These are phyloP conservation scores for Babesia divergens DNA, from an alignment of 169 alveolate species.

Conservation along the genomic window DNA sequence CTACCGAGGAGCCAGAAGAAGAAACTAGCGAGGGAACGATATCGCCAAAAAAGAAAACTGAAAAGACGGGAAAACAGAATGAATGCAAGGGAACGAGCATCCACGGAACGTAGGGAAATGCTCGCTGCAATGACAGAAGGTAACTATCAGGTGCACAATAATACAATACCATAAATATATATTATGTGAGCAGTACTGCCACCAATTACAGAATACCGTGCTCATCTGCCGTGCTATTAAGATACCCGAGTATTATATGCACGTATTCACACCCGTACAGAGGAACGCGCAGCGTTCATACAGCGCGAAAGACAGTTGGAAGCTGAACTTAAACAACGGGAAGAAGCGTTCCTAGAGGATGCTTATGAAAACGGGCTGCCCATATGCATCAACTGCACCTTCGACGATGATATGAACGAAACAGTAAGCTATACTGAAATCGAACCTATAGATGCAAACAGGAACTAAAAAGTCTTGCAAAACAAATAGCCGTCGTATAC, in stretches of 20 bases:
- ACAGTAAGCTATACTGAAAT: background rate
- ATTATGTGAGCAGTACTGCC: background rate
- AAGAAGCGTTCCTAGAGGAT: conserved; percentile 10
- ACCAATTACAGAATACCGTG: background rate
- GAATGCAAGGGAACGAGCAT: background rate
- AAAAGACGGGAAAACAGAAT: conserved; percentile 30
- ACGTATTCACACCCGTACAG: conserved; percentile 4
- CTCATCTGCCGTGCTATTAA: background rate
- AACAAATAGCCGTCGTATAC: conserved; percentile 44
- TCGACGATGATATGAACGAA: conserved; percentile 35
- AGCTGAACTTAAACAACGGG: background rate
- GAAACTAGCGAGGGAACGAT: conserved; percentile 4
- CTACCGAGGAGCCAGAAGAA: conserved; percentile 60
- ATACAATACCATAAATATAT: too few species aligned
- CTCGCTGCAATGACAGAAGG: conserved; percentile 44
- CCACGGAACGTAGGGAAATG: conserved; percentile 11
- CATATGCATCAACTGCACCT: conserved; percentile 58
- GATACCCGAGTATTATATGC: background rate
- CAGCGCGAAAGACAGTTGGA: background rate
- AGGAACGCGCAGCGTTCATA: conserved; percentile 29
- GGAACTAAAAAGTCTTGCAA: conserved; percentile 61
- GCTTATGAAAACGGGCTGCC: conserved; percentile 50
- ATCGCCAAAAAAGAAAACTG: conserved; percentile 15
- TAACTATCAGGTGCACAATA: background rate
- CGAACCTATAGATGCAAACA: background rate